These are phyloP conservation scores for Aspergillus cavernicola DNA, from an alignment of 495 filamentous ascomycete genomes.

Conservation along the genomic window DNA sequence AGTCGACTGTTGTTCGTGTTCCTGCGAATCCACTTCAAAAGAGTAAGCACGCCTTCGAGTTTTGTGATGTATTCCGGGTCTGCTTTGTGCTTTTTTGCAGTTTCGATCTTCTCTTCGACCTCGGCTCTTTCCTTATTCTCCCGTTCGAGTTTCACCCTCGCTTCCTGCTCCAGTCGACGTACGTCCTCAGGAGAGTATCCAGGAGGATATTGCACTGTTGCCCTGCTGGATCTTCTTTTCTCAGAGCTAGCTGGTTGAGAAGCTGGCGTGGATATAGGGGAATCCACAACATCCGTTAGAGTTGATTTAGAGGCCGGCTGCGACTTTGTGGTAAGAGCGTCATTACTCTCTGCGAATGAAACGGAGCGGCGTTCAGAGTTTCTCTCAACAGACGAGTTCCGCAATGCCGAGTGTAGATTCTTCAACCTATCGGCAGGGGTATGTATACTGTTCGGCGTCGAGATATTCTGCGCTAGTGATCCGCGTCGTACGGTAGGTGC, in stretches of 20 bases:
- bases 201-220: slow-evolving; percentile 7
- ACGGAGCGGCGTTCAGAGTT: slow-evolving; percentile 22
- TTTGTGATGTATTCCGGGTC: slow-evolving; percentile 5
- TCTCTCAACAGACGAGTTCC: slow-evolving; percentile 18
- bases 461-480: slow-evolving; percentile 7
- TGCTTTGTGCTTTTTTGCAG: not conserved
- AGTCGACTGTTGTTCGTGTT: not conserved
- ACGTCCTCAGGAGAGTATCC: not conserved
- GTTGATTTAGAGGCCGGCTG: slow-evolving; percentile 10
- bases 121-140: slow-evolving; percentile 2
- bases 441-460: slow-evolving; percentile 11
- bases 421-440: slow-evolving; percentile 16
- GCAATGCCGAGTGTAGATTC: slow-evolving; percentile 22
- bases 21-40: too few species aligned
- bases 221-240: not conserved
- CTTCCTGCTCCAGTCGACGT: slow-evolving; percentile 1
- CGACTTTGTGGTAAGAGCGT: slow-evolving; percentile 8
- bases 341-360: slow-evolving; percentile 23
- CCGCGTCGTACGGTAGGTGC: not conserved
- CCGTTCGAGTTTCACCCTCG: slow-evolving; percentile 7
- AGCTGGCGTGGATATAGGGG: not conserved
- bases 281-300: not conserved
- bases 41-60: not conserved
- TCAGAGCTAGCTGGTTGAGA: not conserved
- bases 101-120: slow-evolving; percentile 12